phyloP scores from a whole-genome alignment of 2,329 filamentous ascomycete genomes.

The Periconia macrospinosa region DNA sequence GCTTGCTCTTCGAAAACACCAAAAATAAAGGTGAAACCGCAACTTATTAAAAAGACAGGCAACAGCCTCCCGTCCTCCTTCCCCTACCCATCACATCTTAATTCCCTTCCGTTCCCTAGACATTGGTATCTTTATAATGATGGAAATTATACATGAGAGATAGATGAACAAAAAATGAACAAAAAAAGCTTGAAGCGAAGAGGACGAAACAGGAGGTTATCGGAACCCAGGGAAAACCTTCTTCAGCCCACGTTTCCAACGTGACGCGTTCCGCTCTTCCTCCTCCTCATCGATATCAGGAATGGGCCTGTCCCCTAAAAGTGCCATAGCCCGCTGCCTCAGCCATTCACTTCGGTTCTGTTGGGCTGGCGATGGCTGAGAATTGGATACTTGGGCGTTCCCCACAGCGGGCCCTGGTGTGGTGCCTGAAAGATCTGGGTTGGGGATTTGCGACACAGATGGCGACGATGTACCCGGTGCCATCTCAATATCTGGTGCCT shows the following conservation, averaged over 20 bases:
- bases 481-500: slow-evolving; percentile 35
- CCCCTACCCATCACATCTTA: background rate
- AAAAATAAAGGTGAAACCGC: too few relatives aligned
- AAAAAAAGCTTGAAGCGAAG: too few relatives aligned
- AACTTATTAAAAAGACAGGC: too few relatives aligned
- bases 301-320: slow-evolving; percentile 41
- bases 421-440: background rate
- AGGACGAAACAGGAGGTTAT: slow-evolving; percentile 3
- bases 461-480: slow-evolving; percentile 2
- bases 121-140: slow-evolving; percentile 8
- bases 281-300: slow-evolving; percentile 24
- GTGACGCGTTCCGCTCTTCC: slow-evolving; percentile 19
- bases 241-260: slow-evolving; percentile 32
- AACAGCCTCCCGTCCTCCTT: background rate
- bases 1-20: too few relatives aligned
- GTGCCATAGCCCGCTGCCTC: slow-evolving; percentile 47
- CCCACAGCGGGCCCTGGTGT: slow-evolving; percentile 2
- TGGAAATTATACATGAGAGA: background rate
- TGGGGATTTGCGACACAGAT: background rate
- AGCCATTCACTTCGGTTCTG: slow-evolving; percentile 49
- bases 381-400: background rate
- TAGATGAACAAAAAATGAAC: too few relatives aligned
- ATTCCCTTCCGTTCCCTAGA: background rate
- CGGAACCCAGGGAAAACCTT: slow-evolving; percentile 40
- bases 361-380: slow-evolving; percentile 9